These are phyloP conservation scores for Lichtheimia hyalospora DNA, from an alignment of 371 early-diverging fungal species.

Conservation along the genomic window DNA sequence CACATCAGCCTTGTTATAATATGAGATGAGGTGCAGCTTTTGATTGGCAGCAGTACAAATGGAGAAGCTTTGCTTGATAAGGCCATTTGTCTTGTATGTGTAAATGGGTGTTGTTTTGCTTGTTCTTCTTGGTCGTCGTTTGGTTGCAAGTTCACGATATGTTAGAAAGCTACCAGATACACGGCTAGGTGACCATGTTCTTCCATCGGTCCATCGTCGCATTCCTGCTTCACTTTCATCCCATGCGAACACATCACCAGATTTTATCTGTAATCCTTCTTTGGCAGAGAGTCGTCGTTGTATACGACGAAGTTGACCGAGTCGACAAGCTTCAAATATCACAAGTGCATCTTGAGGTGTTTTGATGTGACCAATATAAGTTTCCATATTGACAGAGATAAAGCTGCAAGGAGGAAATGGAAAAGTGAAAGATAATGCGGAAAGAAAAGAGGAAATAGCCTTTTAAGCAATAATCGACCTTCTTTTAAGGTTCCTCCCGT, in stretches of 20 bases:
- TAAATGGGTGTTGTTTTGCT: slow-evolving; percentile 14
- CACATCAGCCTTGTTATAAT: slow-evolving; percentile 79
- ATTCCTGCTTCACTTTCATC: slow-evolving; percentile 89
- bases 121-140: slow-evolving; percentile 36
- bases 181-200: slow-evolving; percentile 85
- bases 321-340: slow-evolving; percentile 81
- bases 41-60: slow-evolving; percentile 76
- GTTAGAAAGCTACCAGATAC: slow-evolving; percentile 83
- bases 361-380: slow-evolving; percentile 77
- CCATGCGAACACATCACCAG: slow-evolving; percentile 87
- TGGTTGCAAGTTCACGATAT: slow-evolving; percentile 74
- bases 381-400: slow-evolving; percentile 53
- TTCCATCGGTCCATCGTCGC: slow-evolving; percentile 91
- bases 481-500: slow-evolving; percentile 12
- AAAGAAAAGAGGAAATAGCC: slow-evolving; percentile 18
- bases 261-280: slow-evolving; percentile 76
- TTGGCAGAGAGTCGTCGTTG: slow-evolving; percentile 76
- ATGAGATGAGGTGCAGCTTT: slow-evolving; percentile 84
- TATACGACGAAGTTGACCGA: slow-evolving; percentile 65
- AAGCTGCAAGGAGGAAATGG: slow-evolving; percentile 14
- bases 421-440: slow-evolving; percentile 25
- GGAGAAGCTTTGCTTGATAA: slow-evolving; percentile 85
- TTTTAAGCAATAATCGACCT: slow-evolving; percentile 1
- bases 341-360: slow-evolving; percentile 80
- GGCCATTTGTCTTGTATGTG: slow-evolving; percentile 70